Evolutionary conservation across 2,329 filamentous ascomycete genomes (phyloP).

Genomic region (Sclerotinia sclerotiorum): DNA sequence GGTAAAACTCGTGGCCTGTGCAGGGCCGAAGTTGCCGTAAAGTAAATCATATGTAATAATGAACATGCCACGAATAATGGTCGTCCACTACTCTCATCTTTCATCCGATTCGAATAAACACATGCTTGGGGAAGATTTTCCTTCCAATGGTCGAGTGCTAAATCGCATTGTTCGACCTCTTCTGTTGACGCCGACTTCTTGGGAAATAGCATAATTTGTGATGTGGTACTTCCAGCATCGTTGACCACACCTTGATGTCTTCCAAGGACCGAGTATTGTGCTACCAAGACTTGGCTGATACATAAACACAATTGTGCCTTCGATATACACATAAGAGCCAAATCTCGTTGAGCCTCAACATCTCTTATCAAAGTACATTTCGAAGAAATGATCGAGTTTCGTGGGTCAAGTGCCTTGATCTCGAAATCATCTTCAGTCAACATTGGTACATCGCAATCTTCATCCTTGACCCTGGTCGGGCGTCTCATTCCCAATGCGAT

Average conservation of each 20-base stretch:
- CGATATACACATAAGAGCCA: constrained; percentile 86
- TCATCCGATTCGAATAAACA: constrained; percentile 61
- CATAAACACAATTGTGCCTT: constrained; percentile 88
- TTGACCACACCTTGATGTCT: constrained; percentile 77
- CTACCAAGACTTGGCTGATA: constrained; percentile 84
- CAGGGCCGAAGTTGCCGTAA: constrained; percentile 85
- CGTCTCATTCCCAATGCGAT: constrained; percentile 92
- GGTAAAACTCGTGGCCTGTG: constrained; percentile 90
- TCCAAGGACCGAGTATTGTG: constrained; percentile 89
- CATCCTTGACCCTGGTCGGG: constrained; percentile 87
- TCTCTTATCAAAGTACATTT: constrained; percentile 73
- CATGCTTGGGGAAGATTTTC: constrained; percentile 69
- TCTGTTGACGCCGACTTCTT: constrained; percentile 82
- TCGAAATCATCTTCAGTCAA: constrained; percentile 83
- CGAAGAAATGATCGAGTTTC: constrained; percentile 65
- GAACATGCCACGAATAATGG: constrained; percentile 70
- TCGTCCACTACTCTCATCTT: constrained; percentile 58
- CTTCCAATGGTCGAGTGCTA: constrained; percentile 76
- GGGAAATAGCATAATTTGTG: constrained; percentile 84
- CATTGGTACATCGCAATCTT: constrained; percentile 94
- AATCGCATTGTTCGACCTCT: constrained; percentile 75
- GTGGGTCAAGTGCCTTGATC: constrained; percentile 64
- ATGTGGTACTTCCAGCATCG: constrained; percentile 67
- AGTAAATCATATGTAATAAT: constrained; percentile 91
- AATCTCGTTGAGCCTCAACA: constrained; percentile 68